These are phyloP conservation scores for Ulvella scutata DNA, from an alignment of 139 green algal species.

Conservation along the genomic window DNA sequence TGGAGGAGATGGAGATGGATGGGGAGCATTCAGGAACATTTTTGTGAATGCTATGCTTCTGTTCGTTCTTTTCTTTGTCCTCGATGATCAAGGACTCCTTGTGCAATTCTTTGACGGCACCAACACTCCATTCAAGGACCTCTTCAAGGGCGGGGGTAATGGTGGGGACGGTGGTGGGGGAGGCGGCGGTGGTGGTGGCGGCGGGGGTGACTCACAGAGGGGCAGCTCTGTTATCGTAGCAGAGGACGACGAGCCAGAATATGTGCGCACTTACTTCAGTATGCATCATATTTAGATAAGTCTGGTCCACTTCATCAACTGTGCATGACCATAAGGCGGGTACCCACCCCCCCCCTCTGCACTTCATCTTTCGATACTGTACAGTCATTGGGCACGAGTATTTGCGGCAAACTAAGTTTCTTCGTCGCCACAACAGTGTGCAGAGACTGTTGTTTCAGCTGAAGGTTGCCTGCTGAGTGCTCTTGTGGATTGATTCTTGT, in stretches of 20 bases:
- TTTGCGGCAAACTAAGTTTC: too few relatives aligned
- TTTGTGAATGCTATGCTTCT: neutral
- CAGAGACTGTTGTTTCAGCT: too few relatives aligned
- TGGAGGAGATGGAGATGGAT: neutral
- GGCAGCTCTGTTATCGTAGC: neutral
- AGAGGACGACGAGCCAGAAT: neutral
- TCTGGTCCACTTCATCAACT: too few relatives aligned
- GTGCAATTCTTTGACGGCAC: neutral
- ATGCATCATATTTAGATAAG: too few relatives aligned
- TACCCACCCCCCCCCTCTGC: too few relatives aligned
- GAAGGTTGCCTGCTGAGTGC: too few relatives aligned
- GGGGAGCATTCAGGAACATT: neutral
- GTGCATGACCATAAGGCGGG: too few relatives aligned
- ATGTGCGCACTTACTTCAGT: neutral
- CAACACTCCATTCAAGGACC: neutral
- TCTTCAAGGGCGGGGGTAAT: neutral
- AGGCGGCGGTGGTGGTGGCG: neutral
- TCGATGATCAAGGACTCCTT: neutral
- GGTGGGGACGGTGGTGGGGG: neutral
- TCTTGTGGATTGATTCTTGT: too few relatives aligned
- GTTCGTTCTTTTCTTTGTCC: conserved; percentile 2
- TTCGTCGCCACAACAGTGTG: too few relatives aligned
- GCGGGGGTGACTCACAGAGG: too few relatives aligned
- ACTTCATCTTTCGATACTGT: too few relatives aligned
- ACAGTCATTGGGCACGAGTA: too few relatives aligned